phyloP scores from a whole-genome alignment of 2,329 filamentous ascomycete species.

The Lasiodiplodia theobromae region DNA sequence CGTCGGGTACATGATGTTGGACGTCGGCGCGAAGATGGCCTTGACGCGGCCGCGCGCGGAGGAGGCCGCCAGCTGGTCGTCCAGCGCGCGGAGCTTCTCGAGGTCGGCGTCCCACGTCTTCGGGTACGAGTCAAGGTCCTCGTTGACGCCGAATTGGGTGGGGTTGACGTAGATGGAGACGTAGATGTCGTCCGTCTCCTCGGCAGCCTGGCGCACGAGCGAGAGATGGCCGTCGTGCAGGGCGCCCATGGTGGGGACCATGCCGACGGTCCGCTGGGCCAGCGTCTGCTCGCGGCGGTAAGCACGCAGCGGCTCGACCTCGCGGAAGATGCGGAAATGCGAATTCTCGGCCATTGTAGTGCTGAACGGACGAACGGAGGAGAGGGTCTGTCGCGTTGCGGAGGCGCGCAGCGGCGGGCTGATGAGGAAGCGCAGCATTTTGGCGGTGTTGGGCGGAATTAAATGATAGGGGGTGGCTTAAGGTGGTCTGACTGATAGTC shows the following conservation, averaged over 20 bases:
- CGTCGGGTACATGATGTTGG: constrained; percentile 85
- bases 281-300: constrained; percentile 72
- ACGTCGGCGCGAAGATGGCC: constrained; percentile 86
- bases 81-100: constrained; percentile 69
- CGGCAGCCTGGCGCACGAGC: constrained; percentile 82
- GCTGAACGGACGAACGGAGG: constrained; percentile 31
- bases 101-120: constrained; percentile 86
- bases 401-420: background rate
- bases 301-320: constrained; percentile 73
- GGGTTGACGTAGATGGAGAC: constrained; percentile 97
- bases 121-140: constrained; percentile 89
- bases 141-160: constrained; percentile 88
- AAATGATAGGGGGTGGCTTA: background rate
- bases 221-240: constrained; percentile 91
- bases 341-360: constrained; percentile 12
- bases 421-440: constrained; percentile 5
- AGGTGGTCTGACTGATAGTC: background rate
- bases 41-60: constrained; percentile 68
- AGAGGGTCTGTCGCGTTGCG: background rate
- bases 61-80: constrained; percentile 69
- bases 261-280: constrained; percentile 75
- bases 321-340: constrained; percentile 70
- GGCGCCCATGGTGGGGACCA: constrained; percentile 98
- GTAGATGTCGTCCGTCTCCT: constrained; percentile 84
- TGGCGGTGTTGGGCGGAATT: constrained; percentile 3